A percentile compares a stretch with the other conserved stretches of the same genome.
phyloP scores from a whole-genome alignment of 2,329 filamentous ascomycete species.

The Cladorrhinum sp. region DNA sequence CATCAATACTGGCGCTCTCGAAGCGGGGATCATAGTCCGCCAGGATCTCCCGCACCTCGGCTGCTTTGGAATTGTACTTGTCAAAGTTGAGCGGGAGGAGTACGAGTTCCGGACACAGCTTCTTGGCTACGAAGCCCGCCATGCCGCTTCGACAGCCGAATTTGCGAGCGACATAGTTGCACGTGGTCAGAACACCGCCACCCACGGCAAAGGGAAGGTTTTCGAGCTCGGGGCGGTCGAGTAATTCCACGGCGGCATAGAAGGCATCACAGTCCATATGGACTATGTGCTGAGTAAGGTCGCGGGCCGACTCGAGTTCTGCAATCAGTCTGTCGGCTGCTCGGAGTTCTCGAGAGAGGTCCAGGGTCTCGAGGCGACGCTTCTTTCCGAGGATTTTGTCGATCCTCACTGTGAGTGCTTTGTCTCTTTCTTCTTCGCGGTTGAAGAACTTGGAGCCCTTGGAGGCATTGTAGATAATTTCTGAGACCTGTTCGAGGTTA shows the following conservation, averaged over 20 bases:
- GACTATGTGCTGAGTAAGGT: conserved; percentile 80
- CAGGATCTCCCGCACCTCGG: conserved; percentile 79
- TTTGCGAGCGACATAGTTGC: conserved; percentile 85
- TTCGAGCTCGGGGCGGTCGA: conserved; percentile 79
- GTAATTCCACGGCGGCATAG: conserved; percentile 83
- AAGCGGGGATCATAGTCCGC: conserved; percentile 87
- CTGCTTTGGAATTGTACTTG: conserved; percentile 88
- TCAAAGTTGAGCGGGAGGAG: conserved; percentile 81
- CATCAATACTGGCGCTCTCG: conserved; percentile 91
- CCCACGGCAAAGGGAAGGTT: conserved; percentile 90
- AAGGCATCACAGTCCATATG: conserved; percentile 98
- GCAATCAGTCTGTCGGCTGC: conserved; percentile 78
- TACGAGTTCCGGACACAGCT: conserved; percentile 83
- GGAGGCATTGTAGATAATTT: conserved; percentile 94
- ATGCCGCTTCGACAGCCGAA: conserved; percentile 93
- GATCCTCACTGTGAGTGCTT: conserved; percentile 81
- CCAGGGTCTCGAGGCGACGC: conserved; percentile 67
- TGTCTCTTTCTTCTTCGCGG: conserved; percentile 81
- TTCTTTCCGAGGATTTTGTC: conserved; percentile 74
- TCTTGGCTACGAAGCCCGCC: conserved; percentile 93
- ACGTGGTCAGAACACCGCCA: conserved; percentile 60
- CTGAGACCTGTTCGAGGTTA: conserved; percentile 63
- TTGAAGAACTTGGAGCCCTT: conserved; percentile 97
- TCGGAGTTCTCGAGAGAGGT: conserved; percentile 69
- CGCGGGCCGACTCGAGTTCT: conserved; percentile 73